phyloP scores from a whole-genome alignment of 805 yeast species.

The Candida dajiaensis region DNA sequence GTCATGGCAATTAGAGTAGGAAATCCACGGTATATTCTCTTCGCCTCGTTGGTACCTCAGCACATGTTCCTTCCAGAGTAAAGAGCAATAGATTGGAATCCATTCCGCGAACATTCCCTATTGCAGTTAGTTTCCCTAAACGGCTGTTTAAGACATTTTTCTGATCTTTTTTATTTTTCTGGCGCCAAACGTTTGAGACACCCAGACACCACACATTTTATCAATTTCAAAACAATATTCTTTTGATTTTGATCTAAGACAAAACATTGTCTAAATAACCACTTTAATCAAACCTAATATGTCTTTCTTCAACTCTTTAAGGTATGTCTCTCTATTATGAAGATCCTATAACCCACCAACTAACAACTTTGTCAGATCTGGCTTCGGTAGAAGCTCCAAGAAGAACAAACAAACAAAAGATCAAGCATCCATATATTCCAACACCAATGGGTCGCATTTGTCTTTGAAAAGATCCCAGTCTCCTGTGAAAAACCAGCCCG shows the following conservation, averaged over 20 bases:
- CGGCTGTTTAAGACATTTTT: background rate
- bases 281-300: conserved; percentile 11
- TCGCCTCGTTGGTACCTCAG: too few relatives aligned
- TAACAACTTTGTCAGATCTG: conserved; percentile 28
- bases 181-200: background rate
- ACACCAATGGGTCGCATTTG: conserved; percentile 39
- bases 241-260: background rate
- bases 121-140: background rate
- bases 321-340: conserved; percentile 6
- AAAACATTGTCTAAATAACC: background rate
- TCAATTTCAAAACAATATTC: background rate
- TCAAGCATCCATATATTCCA: conserved; percentile 28
- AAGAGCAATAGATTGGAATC: too few relatives aligned
- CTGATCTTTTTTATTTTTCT: too few relatives aligned
- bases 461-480: conserved; percentile 43
- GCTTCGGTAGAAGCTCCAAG: conserved; percentile 53
- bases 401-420: conserved; percentile 35
- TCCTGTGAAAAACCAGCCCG: conserved; percentile 25
- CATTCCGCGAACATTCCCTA: background rate
- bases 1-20: too few relatives aligned
- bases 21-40: too few relatives aligned
- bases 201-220: background rate
- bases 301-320: conserved; percentile 35
- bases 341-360: background rate
- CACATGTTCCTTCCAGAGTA: too few relatives aligned